Conservation (phyloP, 192 early-diverging fungal genomes). For the Thoreauomyces humboldtii region DNA sequence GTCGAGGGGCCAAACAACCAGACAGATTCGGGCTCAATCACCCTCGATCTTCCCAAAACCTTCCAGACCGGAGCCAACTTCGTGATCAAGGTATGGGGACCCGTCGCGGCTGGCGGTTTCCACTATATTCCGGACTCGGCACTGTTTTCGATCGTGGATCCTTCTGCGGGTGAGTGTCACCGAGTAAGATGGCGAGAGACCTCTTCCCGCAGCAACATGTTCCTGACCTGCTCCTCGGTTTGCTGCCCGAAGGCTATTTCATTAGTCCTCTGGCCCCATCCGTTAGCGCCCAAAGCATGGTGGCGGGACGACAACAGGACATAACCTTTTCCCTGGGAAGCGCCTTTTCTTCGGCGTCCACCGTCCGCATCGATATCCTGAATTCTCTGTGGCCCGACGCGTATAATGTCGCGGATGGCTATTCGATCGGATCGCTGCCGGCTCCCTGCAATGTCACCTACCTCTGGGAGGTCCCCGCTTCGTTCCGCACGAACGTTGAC, state of each 20-base stretch:
- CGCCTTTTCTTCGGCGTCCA: conserved; percentile 5
- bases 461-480: conserved; percentile 13
- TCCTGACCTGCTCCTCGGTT: no score
- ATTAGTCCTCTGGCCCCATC: no score
- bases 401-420: conserved; percentile 5
- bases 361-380: conserved; percentile 16
- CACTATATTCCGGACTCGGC: conserved; percentile 6
- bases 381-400: neutral
- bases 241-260: no score
- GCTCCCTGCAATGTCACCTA: neutral
- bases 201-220: no score
- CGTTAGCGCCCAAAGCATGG: no score
- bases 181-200: no score
- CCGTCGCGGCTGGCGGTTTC: neutral
- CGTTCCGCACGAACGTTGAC: neutral
- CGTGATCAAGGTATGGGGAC: conserved; percentile 21
- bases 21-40: neutral
- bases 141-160: conserved; percentile 14
- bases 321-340: conserved; percentile 12
- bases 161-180: conserved; percentile 13
- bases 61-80: conserved; percentile 1
- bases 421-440: neutral
- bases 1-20: no score
- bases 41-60: neutral
- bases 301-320: conserved; percentile 11